Conservation (phyloP, 2,329 filamentous ascomycete species). For the Fusarium avenaceum region DNA sequence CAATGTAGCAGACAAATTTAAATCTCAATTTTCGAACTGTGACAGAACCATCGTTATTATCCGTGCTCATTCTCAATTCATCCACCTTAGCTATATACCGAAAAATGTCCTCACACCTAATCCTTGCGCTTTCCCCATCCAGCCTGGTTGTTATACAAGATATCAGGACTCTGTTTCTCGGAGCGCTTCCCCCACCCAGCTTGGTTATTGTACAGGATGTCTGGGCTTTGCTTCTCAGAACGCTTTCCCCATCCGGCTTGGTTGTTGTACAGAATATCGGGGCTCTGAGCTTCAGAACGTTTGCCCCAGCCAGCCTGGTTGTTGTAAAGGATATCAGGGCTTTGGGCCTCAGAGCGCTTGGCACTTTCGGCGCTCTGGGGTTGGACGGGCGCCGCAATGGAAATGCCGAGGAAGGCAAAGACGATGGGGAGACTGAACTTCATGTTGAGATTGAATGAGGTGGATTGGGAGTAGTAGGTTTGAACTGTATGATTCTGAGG, state of each 20-base stretch:
- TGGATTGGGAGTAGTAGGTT: background rate
- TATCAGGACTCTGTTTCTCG: background rate
- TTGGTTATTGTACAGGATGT: constrained; percentile 13
- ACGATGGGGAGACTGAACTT: constrained; percentile 2
- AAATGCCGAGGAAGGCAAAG: background rate
- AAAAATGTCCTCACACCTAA: background rate
- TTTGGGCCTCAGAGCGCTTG: constrained; percentile 15
- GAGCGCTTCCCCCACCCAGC: constrained; percentile 18
- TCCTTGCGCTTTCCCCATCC: constrained; percentile 10
- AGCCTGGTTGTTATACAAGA: constrained; percentile 12
- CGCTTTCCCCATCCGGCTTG: constrained; percentile 10
- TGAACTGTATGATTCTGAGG: background rate
- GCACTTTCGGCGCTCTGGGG: background rate
- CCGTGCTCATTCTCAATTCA: background rate
- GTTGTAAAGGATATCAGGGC: constrained; percentile 16
- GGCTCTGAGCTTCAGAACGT: constrained; percentile 6
- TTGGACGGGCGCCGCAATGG: constrained; percentile 4
- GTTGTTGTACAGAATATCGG: constrained; percentile 13
- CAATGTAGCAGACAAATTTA: background rate
- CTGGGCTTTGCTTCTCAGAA: constrained; percentile 8
- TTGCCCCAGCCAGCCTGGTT: constrained; percentile 14
- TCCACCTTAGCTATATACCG: background rate
- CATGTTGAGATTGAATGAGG: constrained; percentile 1
- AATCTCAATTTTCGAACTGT: background rate
- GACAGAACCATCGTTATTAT: background rate